Percentiles rank a stretch among this genome's conserved stretches.
phyloP scores from a whole-genome alignment of 306 rosid species.

The Sesbania bispinosa region DNA sequence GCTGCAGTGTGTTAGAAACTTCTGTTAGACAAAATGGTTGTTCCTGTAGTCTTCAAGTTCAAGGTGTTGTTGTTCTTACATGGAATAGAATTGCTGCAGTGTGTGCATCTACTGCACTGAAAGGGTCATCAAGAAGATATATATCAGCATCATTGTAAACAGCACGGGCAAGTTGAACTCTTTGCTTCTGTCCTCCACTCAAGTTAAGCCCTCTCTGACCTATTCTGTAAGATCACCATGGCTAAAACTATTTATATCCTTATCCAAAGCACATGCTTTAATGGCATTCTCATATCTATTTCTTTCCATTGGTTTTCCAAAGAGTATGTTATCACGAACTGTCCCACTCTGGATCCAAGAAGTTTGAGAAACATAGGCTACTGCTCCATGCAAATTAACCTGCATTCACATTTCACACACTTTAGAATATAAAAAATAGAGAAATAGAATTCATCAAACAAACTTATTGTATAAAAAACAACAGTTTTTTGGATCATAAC shows the following conservation, averaged over 20 bases:
- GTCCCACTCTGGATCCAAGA: constrained; percentile 87
- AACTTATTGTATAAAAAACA: too few relatives aligned
- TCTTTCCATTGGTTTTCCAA: constrained; percentile 55
- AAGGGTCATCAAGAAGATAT: constrained; percentile 67
- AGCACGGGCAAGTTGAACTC: constrained; percentile 72
- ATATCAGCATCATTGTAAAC: constrained; percentile 64
- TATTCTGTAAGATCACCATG: constrained; percentile 79
- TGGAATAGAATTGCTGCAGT: constrained; percentile 53
- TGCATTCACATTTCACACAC: constrained; percentile 22
- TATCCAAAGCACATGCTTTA: constrained; percentile 61
- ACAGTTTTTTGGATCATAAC: too few relatives aligned
- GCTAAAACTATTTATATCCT: constrained; percentile 49
- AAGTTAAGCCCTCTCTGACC: constrained; percentile 77
- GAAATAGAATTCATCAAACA: too few relatives aligned
- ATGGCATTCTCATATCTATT: constrained; percentile 47
- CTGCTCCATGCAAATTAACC: constrained; percentile 46
- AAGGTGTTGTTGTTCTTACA: too few relatives aligned
- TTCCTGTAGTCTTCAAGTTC: too few relatives aligned
- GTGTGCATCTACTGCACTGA: constrained; percentile 72
- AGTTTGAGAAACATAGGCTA: constrained; percentile 68
- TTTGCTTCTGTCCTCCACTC: constrained; percentile 80
- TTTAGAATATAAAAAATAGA: constrained; percentile 4
- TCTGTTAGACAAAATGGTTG: background rate
- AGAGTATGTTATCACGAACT: constrained; percentile 58
- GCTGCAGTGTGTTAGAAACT: too few relatives aligned